Evolutionary conservation across 164 flowering plant species (phyloP).

Genomic region (Sedum album): DNA sequence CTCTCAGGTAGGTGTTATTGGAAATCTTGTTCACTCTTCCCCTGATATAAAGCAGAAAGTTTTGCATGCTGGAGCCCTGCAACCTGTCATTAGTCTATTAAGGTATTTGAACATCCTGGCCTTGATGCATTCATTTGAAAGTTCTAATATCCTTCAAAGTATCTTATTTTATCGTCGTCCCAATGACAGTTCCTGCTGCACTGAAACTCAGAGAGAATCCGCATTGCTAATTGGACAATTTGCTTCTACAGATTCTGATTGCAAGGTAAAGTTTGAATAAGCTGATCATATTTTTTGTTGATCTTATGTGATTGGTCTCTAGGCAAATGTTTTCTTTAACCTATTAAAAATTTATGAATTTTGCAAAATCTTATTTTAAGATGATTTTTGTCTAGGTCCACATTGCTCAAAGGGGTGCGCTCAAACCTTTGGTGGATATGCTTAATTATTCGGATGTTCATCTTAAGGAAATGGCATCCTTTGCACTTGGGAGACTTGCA

Average conservation of each 20-base stretch:
- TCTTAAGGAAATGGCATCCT: conserved; percentile 78
- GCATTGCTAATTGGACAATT: conserved; percentile 36
- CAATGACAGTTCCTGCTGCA: conserved; percentile 23
- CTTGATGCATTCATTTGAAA: neutral
- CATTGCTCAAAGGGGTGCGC: conserved; percentile 94
- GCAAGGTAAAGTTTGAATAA: conserved; percentile 22
- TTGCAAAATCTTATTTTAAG: neutral
- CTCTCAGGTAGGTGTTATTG: conserved; percentile 70
- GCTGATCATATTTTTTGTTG: neutral
- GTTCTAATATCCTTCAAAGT: neutral
- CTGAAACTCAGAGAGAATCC: conserved; percentile 29
- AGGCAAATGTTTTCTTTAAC: neutral
- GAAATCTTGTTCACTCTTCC: conserved; percentile 76
- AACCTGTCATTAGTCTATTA: conserved; percentile 56
- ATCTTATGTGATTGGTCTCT: neutral
- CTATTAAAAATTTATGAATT: neutral
- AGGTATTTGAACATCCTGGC: neutral
- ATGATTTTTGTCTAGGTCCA: conserved; percentile 48
- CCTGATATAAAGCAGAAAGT: conserved; percentile 81
- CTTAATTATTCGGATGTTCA: conserved; percentile 61
- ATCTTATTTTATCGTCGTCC: neutral
- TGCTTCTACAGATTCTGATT: conserved; percentile 34
- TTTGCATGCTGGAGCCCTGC: conserved; percentile 73
- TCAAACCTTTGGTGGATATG: conserved; percentile 69
- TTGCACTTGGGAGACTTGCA: conserved; percentile 88